These are phyloP conservation scores for Cadophora malorum DNA, from an alignment of 2,329 filamentous ascomycete species.

Conservation along the genomic window DNA sequence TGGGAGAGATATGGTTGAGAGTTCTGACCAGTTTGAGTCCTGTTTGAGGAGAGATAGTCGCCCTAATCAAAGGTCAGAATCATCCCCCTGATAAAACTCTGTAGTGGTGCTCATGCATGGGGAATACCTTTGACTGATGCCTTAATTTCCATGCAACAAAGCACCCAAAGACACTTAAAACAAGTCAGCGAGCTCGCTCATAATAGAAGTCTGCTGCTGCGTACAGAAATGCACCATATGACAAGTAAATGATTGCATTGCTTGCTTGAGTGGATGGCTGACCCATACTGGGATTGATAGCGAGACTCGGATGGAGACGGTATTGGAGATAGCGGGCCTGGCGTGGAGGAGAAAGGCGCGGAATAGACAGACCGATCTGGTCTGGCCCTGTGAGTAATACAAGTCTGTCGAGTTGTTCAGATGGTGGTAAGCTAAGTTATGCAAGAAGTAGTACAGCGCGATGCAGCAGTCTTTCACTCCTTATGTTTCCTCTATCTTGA, in stretches of 20 bases:
- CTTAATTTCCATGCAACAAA: slow-evolving; percentile 61
- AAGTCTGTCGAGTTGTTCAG: too few relatives aligned
- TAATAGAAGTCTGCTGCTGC: slow-evolving; percentile 37
- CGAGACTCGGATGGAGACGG: background rate
- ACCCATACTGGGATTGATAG: slow-evolving; percentile 61
- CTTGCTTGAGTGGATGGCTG: slow-evolving; percentile 76
- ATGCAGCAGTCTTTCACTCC: too few relatives aligned
- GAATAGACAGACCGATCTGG: background rate
- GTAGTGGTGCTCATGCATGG: background rate
- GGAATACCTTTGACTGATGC: slow-evolving; percentile 46
- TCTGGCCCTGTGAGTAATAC: too few relatives aligned
- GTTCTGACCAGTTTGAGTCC: slow-evolving; percentile 81
- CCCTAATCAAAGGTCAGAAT: slow-evolving; percentile 43
- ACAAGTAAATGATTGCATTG: slow-evolving; percentile 83
- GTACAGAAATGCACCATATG: slow-evolving; percentile 79
- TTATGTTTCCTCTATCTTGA: too few relatives aligned
- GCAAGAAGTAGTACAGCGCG: too few relatives aligned
- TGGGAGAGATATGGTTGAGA: slow-evolving; percentile 12
- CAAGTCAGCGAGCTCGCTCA: slow-evolving; percentile 20
- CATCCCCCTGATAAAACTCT: background rate
- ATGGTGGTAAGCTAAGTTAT: too few relatives aligned
- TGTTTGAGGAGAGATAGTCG: slow-evolving; percentile 77
- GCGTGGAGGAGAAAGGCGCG: background rate
- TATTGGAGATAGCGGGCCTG: background rate
- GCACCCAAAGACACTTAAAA: slow-evolving; percentile 65